phyloP scores from a whole-genome alignment of 306 rosid genomes.

The Astragalus membranaceus region DNA sequence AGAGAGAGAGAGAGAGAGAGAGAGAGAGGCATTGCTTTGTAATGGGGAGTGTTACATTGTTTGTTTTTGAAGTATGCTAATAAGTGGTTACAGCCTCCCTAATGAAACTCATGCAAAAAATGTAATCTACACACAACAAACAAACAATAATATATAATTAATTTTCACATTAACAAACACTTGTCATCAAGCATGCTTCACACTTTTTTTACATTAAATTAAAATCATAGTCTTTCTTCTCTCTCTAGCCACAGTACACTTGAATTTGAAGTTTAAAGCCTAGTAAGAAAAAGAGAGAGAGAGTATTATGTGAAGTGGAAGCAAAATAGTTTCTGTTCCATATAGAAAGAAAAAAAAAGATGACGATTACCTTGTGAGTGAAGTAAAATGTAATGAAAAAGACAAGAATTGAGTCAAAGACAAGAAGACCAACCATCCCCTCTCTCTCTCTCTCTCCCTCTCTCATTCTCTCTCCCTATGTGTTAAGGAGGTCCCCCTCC shows the following conservation, averaged over 20 bases:
- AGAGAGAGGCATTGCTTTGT: constrained; percentile 27
- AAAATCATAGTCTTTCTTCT: constrained; percentile 1
- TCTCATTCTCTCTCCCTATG: constrained; percentile 22
- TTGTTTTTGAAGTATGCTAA: constrained; percentile 47
- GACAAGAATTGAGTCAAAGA: constrained; percentile 68
- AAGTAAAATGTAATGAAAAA: constrained; percentile 60
- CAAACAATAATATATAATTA: background rate
- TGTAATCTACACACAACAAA: constrained; percentile 35
- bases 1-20: background rate
- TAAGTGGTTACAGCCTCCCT: constrained; percentile 40
- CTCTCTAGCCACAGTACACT: constrained; percentile 36
- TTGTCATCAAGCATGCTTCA: constrained; percentile 27
- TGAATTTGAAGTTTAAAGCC: constrained; percentile 42
- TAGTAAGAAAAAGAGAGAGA: constrained; percentile 25
- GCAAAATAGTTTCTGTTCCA: constrained; percentile 42
- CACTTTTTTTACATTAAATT: constrained; percentile 7
- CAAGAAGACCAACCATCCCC: constrained; percentile 57
- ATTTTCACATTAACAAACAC: constrained; percentile 7
- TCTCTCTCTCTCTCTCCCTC: constrained; percentile 29
- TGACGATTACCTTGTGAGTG: constrained; percentile 94
- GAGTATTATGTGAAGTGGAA: constrained; percentile 67
- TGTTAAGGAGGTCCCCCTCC: constrained; percentile 90
- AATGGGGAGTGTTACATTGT: constrained; percentile 28
- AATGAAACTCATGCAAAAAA: constrained; percentile 55
- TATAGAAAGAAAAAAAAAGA: constrained; percentile 25